phyloP scores from a whole-genome alignment of 805 yeast genomes.

The Candida succiphila region DNA sequence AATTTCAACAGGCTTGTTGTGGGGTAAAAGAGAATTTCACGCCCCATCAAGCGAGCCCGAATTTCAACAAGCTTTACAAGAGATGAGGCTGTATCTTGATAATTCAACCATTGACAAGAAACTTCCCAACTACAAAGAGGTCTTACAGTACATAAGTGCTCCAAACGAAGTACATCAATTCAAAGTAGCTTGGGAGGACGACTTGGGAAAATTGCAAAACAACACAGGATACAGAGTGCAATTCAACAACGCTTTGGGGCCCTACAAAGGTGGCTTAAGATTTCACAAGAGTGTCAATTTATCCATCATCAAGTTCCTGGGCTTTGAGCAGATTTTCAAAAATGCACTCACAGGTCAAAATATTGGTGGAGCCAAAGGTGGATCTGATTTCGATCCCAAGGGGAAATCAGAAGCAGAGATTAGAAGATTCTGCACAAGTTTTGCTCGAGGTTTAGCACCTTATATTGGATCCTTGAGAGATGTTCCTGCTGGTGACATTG shows the following conservation, averaged over 20 bases:
- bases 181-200: conserved; percentile 98
- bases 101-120: conserved; percentile 84
- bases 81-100: conserved; percentile 76
- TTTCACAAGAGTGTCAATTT: conserved; percentile 95
- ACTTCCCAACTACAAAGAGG: conserved; percentile 84
- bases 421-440: conserved; percentile 91
- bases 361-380: conserved; percentile 99
- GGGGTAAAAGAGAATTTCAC: no score
- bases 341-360: conserved; percentile 93
- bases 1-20: no score
- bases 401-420: conserved; percentile 88
- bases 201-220: conserved; percentile 81
- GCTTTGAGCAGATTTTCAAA: conserved; percentile 97
- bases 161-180: conserved; percentile 96
- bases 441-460: conserved; percentile 91
- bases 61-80: conserved; percentile 97
- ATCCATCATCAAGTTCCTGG: conserved; percentile 90
- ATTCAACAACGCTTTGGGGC: conserved; percentile 96
- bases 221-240: conserved; percentile 98
- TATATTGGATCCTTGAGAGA: conserved; percentile 96
- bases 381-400: conserved; percentile 96
- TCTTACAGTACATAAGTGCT: conserved; percentile 79
- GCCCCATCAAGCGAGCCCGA: no score
- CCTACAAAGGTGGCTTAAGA: conserved; percentile 98
- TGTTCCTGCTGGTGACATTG: conserved; percentile 99